These are phyloP conservation scores for Pisolithus orientalis DNA, from an alignment of 768 basidiomycete genomes.

Conservation along the genomic window DNA sequence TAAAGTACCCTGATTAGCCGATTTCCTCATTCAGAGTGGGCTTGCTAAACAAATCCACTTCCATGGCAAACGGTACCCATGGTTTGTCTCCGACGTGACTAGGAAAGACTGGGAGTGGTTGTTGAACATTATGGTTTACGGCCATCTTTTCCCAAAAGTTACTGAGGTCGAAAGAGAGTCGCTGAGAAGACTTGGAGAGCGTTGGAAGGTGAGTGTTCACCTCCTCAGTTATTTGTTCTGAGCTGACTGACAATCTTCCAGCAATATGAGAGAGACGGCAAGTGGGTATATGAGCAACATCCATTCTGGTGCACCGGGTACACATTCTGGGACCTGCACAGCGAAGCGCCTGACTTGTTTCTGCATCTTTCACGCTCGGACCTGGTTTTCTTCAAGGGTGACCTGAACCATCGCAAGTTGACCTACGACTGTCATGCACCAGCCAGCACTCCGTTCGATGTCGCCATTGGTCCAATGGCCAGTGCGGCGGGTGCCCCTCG, in stretches of 20 bases:
- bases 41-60: constrained; percentile 80
- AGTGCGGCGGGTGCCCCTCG: constrained; percentile 82
- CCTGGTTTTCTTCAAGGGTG: constrained; percentile 92
- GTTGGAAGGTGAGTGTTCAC: constrained; percentile 71
- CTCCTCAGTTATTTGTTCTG: not conserved
- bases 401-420: constrained; percentile 87
- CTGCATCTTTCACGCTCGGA: constrained; percentile 85
- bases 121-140: constrained; percentile 81
- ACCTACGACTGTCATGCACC: constrained; percentile 86
- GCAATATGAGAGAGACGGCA: constrained; percentile 90
- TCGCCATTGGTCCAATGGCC: constrained; percentile 91
- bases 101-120: constrained; percentile 94
- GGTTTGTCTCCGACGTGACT: constrained; percentile 94
- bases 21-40: constrained; percentile 89
- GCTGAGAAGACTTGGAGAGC: constrained; percentile 66
- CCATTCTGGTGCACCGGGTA: constrained; percentile 97
- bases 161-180: constrained; percentile 77
- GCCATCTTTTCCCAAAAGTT: constrained; percentile 84
- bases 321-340: constrained; percentile 84
- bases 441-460: constrained; percentile 79
- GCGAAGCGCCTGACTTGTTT: constrained; percentile 87
- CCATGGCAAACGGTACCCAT: constrained; percentile 93
- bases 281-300: constrained; percentile 92
- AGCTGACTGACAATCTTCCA: constrained; percentile 20
- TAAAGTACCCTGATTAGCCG: constrained; percentile 45